A percentile compares a stretch with the other conserved stretches of the same genome.
These are phyloP conservation scores for Eucalyptus cloeziana DNA, from an alignment of 345 rosid genomes.

Conservation along the genomic window DNA sequence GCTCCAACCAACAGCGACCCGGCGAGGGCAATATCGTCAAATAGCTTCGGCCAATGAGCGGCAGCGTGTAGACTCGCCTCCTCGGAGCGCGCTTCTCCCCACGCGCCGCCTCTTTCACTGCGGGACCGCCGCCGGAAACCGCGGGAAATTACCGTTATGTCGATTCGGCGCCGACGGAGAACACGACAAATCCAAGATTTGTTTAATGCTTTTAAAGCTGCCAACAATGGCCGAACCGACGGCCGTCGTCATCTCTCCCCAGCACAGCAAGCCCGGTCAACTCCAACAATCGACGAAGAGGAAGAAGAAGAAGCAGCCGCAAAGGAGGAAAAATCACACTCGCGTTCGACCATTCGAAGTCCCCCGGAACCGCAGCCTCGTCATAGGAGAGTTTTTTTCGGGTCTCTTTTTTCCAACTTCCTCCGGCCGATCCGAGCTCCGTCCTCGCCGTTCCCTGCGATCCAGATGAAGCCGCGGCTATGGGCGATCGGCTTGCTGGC, in stretches of 20 bases:
- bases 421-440: neutral
- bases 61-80: neutral
- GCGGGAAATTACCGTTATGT: neutral
- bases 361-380: neutral
- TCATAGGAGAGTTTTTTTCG: neutral
- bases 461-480: conserved; percentile 1
- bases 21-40: neutral
- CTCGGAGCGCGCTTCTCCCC: neutral
- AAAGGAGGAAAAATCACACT: too few relatives aligned
- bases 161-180: neutral
- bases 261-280: too few relatives aligned
- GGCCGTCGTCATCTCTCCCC: too few relatives aligned
- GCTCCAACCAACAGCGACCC: neutral
- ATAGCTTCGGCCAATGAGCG: neutral
- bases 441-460: neutral
- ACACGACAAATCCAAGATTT: neutral
- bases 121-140: neutral
- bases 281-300: too few relatives aligned
- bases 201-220: neutral
- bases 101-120: neutral
- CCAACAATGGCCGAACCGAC: neutral
- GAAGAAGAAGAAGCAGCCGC: too few relatives aligned
- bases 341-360: too few relatives aligned
- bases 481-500: neutral
- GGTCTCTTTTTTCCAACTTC: too few relatives aligned